phyloP scores from a whole-genome alignment of 805 yeast genomes.

The Yarrowia sp. region DNA sequence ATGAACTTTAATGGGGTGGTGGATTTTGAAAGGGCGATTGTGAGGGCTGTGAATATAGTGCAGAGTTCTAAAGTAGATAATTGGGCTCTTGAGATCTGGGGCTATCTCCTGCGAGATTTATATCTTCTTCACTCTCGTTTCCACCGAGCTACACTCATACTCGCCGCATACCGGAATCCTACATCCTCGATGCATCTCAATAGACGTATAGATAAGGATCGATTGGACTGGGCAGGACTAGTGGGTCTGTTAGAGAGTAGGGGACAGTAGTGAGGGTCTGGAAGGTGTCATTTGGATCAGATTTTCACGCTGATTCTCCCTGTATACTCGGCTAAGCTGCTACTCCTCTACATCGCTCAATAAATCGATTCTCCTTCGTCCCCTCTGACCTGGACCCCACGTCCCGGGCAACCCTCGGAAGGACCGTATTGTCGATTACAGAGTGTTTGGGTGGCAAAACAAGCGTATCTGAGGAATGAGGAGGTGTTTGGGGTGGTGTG shows the following conservation, averaged over 20 bases:
- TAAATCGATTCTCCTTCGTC: background rate
- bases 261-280: too few species aligned
- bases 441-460: background rate
- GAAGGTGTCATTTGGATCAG: background rate
- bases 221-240: background rate
- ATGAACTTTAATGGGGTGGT: background rate
- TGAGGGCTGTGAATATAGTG: too few species aligned
- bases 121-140: too few species aligned
- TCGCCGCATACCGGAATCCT: background rate
- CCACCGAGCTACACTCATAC: background rate
- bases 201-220: conserved; percentile 1
- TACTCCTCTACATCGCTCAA: background rate
- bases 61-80: too few species aligned
- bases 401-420: conserved; percentile 16
- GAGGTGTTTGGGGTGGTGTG: background rate
- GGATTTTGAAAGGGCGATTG: background rate
- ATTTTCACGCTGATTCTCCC: background rate
- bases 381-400: background rate
- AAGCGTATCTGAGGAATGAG: background rate
- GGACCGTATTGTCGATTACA: background rate
- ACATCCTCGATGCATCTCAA: background rate
- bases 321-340: too few species aligned
- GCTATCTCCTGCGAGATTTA: too few species aligned
- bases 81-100: too few species aligned
- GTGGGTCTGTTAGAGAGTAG: too few species aligned